Conservation (phyloP, 768 basidiomycete genomes). For the Auricularia cornea region DNA sequence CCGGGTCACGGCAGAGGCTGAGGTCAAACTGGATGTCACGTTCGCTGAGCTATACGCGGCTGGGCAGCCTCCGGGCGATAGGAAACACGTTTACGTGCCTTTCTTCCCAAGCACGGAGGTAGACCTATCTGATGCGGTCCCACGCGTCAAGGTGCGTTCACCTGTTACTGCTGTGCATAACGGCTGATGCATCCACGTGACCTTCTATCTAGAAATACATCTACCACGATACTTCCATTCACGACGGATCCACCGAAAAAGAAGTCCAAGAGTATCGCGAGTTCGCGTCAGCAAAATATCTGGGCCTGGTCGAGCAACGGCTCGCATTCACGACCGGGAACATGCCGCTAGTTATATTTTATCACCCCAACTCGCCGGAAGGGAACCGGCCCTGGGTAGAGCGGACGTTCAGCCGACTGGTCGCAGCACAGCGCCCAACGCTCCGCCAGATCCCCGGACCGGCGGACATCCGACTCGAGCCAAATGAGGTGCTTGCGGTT, state of each 20-base stretch:
- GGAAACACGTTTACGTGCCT: not conserved
- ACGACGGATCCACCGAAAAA: not conserved
- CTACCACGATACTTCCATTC: not conserved
- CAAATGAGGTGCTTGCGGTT: not conserved
- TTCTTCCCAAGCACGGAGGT: not conserved
- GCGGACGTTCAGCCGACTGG: not conserved
- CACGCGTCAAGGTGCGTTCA: not conserved
- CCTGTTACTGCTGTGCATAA: too few species aligned
- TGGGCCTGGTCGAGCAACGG: not conserved
- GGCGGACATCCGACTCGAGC: not conserved
- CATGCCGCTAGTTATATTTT: not conserved
- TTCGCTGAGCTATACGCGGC: not conserved
- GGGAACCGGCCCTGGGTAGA: not conserved
- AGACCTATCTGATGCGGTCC: not conserved
- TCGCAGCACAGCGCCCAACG: not conserved
- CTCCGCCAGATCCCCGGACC: not conserved
- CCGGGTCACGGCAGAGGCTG: not conserved
- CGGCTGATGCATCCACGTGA: too few species aligned
- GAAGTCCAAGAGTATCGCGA: not conserved
- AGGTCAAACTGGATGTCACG: not conserved
- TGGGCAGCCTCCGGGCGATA: not conserved
- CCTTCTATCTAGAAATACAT: not conserved
- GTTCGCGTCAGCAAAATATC: not conserved
- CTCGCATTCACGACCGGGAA: not conserved
- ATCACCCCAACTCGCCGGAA: not conserved